A percentile compares a stretch with the other conserved stretches of the same genome.
These are phyloP conservation scores for Mallotus japonicus DNA, from an alignment of 441 rosid genomes.

Conservation along the genomic window DNA sequence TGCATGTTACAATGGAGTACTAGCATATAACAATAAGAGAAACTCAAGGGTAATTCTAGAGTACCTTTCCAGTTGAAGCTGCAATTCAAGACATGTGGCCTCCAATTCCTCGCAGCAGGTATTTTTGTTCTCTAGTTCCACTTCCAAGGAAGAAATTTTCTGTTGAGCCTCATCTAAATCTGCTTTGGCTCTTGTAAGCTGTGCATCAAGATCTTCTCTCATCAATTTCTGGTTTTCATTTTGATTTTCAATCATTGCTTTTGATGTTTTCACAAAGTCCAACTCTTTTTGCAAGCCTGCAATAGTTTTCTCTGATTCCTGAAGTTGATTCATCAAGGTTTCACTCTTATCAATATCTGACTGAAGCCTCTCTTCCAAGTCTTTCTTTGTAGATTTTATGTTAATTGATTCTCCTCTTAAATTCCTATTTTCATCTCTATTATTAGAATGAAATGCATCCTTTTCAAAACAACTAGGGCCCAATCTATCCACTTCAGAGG, in stretches of 20 bases:
- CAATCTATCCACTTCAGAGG: conserved; percentile 37
- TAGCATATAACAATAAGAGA: not conserved
- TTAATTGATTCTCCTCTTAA: conserved; percentile 28
- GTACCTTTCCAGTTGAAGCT: conserved; percentile 57
- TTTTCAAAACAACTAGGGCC: conserved; percentile 17
- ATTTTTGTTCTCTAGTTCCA: conserved; percentile 45
- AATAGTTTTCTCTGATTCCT: conserved; percentile 45
- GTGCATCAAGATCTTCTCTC: conserved; percentile 42
- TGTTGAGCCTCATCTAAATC: conserved; percentile 40
- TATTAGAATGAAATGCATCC: conserved; percentile 20
- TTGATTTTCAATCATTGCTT: conserved; percentile 37
- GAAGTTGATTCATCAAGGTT: conserved; percentile 35
- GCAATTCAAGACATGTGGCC: conserved; percentile 44
- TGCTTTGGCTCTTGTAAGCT: conserved; percentile 36
- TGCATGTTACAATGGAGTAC: not conserved
- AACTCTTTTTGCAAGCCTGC: conserved; percentile 36
- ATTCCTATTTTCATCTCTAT: conserved; percentile 36
- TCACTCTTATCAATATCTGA: conserved; percentile 30
- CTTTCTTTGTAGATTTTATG: conserved; percentile 33
- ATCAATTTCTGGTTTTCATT: conserved; percentile 36
- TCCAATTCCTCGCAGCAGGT: conserved; percentile 48
- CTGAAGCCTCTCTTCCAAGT: conserved; percentile 32
- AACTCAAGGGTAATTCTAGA: not conserved
- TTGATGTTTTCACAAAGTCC: conserved; percentile 34
- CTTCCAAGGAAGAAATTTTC: conserved; percentile 42